Evolutionary conservation across 176 grass and related monocot genomes (phyloP), one percentile per base, ranked within the genome.

Genomic region (Oryza australiensis): DNA sequence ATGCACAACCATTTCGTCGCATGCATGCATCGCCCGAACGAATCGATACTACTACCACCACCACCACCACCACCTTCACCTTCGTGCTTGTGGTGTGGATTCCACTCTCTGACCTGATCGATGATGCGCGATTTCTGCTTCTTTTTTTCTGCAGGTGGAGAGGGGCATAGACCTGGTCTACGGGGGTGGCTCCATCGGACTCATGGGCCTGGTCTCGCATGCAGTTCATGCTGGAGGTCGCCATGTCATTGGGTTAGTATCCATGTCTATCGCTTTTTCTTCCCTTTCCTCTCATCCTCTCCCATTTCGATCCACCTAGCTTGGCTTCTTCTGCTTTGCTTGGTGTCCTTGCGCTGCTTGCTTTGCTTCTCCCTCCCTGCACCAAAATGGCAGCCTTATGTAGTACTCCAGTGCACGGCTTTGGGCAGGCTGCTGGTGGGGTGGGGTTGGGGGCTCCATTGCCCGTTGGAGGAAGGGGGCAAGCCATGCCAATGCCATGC

Each of bases 131-230:
- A 24, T 5, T 1, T 73, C 3, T 30, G 16, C 57, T 34, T 70
- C n/a, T n/a, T 20, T 67, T 76, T 62, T 82, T 22, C 35, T 91
- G 93, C 80, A 99, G 97, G 97, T 95, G 87, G 91, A 92, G 86
- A 85, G 88, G 62, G 97, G 91, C 69, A 99, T 99, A 78, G 97
- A 99, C 91, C 83, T 99, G 91, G 97, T 99, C 74, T 99, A 99
- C 40, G 97, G 97, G 42, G 97, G 97, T 15, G 93, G 97, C 32
- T 94, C 91, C 91, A 94, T 99, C 70, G 97, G 97, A 26, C 90
- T 99, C 67, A 99, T 99, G 93, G 97, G 97, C 49, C 62, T 92
- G 55, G 85, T 99, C 87, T 96, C 91, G 18, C 87, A 95, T 83
- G 97, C 97, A 74, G 97, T 99, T 42, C 93, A 92, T 78, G 93